Evolutionary conservation across 768 basidiomycete species (phyloP).

Genomic region (Pisolithus sp.): DNA sequence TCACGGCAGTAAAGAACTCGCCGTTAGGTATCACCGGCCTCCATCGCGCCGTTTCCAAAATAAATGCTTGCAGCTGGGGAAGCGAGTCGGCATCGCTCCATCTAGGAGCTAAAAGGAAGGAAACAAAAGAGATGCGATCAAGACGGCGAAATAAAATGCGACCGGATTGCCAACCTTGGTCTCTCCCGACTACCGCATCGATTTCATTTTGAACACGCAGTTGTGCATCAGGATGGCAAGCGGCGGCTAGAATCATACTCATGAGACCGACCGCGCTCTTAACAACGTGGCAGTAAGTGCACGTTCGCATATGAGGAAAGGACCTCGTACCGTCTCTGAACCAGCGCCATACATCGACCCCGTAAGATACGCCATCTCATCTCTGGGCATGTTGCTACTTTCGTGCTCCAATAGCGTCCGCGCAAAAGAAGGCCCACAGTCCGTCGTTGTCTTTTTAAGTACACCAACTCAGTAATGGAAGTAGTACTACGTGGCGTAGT

Average conservation of each 20-base stretch:
- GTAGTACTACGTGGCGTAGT: not conserved
- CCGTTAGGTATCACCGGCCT: conserved; percentile 26
- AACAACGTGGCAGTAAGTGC: not conserved
- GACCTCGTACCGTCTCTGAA: conserved; percentile 38
- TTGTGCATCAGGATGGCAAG: conserved; percentile 47
- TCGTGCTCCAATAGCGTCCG: conserved; percentile 46
- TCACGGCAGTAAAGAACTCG: not conserved
- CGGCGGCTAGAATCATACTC: conserved; percentile 47
- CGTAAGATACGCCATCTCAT: conserved; percentile 53
- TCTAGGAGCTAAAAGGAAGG: conserved; percentile 28
- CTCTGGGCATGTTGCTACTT: conserved; percentile 37
- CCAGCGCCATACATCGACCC: conserved; percentile 57
- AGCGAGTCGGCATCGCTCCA: conserved; percentile 28
- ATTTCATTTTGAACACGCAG: conserved; percentile 46
- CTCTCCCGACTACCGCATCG: conserved; percentile 42
- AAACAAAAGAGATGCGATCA: not conserved
- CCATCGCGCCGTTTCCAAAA: conserved; percentile 33
- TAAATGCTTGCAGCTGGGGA: conserved; percentile 30
- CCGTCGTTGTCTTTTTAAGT: conserved; percentile 4
- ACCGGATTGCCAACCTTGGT: conserved; percentile 10
- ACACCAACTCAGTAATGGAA: not conserved
- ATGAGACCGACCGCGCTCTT: conserved; percentile 46
- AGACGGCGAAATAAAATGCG: not conserved
- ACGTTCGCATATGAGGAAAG: not conserved
- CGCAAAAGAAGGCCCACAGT: conserved; percentile 35